Evolutionary conservation across 441 rosid species (phyloP).

Genomic region (Erodium moschatum): DNA sequence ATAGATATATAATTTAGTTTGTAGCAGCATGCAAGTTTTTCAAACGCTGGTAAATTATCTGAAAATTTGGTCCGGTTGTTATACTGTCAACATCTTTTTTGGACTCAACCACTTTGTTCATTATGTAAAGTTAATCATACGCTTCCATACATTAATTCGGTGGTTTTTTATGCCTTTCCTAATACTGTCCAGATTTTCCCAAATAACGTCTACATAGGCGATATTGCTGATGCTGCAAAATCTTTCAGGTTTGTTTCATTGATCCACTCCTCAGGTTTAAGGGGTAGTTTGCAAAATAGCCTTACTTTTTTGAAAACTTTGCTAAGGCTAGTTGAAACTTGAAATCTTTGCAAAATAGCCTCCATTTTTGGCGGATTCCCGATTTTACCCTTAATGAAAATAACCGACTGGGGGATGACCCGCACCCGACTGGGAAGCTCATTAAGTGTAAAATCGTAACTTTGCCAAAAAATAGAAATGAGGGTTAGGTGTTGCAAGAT

Average conservation of each 20-base stretch:
- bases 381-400: too few species aligned
- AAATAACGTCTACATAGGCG: slow-evolving; percentile 61
- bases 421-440: too few species aligned
- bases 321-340: too few species aligned
- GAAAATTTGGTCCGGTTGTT: neutral
- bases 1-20: neutral
- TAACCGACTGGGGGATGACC: too few species aligned
- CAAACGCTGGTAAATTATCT: neutral
- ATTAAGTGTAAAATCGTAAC: too few species aligned
- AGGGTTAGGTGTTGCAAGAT: too few species aligned
- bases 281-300: too few species aligned
- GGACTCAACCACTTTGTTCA: neutral
- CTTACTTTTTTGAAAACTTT: too few species aligned
- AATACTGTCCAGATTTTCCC: slow-evolving; percentile 64
- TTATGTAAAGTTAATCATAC: neutral
- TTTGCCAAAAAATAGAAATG: too few species aligned
- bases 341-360: too few species aligned
- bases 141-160: neutral
- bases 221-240: slow-evolving; percentile 64
- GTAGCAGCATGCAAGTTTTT: neutral
- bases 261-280: slow-evolving; percentile 13
- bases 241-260: slow-evolving; percentile 56
- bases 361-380: too few species aligned
- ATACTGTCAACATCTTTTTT: neutral
- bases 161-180: slow-evolving; percentile 11